phyloP scores from a whole-genome alignment of 108 stramenopile genomes.

The Skeletonema potamos region DNA sequence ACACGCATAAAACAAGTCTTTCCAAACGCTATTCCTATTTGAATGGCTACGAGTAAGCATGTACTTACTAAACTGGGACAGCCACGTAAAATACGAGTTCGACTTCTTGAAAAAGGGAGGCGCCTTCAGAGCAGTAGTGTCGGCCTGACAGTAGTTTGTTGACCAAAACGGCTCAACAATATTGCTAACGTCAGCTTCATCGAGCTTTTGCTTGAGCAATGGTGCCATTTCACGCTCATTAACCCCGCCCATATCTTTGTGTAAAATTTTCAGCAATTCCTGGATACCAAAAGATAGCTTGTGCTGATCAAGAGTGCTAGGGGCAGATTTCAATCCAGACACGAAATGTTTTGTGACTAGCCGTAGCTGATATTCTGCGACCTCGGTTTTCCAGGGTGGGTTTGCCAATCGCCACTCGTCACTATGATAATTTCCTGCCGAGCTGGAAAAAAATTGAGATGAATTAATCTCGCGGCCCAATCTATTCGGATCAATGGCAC shows the following conservation, averaged over 20 bases:
- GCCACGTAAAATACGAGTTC: slow-evolving; percentile 68
- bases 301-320: slow-evolving; percentile 71
- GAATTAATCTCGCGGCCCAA: slow-evolving; percentile 49
- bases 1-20: slow-evolving; percentile 68
- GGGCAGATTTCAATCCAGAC: slow-evolving; percentile 64
- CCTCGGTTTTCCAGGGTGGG: slow-evolving; percentile 81
- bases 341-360: slow-evolving; percentile 79
- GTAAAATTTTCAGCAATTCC: slow-evolving; percentile 67
- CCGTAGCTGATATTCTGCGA: slow-evolving; percentile 61
- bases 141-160: slow-evolving; percentile 67
- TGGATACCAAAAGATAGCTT: slow-evolving; percentile 86
- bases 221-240: slow-evolving; percentile 55
- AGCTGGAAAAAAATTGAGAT: slow-evolving; percentile 25
- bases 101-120: slow-evolving; percentile 78
- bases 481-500: slow-evolving; percentile 71
- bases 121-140: slow-evolving; percentile 31
- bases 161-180: slow-evolving; percentile 86
- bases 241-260: slow-evolving; percentile 15
- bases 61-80: slow-evolving; percentile 59
- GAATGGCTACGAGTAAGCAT: slow-evolving; percentile 50
- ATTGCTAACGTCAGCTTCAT: slow-evolving; percentile 60
- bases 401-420: slow-evolving; percentile 63
- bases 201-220: slow-evolving; percentile 65
- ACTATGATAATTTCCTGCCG: slow-evolving; percentile 15
- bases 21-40: slow-evolving; percentile 62